Evolutionary conservation across 2,329 filamentous ascomycete genomes (phyloP), one percentile per base, ranked within the genome.

Genomic region (Pleoardoris graminearum): DNA sequence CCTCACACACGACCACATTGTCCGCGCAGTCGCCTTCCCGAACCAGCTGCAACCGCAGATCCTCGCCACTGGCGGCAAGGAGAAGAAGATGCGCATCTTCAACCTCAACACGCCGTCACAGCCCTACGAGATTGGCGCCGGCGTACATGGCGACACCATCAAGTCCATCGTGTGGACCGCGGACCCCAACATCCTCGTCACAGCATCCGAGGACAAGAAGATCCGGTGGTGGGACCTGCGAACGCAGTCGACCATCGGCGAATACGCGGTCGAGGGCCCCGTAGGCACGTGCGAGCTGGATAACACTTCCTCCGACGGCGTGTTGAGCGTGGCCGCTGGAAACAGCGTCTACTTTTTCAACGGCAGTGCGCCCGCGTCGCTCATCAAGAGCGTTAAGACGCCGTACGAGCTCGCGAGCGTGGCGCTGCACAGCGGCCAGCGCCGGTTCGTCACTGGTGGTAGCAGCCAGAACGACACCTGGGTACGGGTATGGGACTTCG

Each of bases 161-260:
- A 97, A 97, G 75, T 92, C 91, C 52, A 95, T 99, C 56, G 89
- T 96, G 55, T 99, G 94, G 94, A 90, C 91, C 47, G 84, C 85
- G 53, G 89, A 96, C 66, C 88, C 89, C 45, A 96, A 94, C 66
- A 85, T 93, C 58, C 80, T 99, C 51, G 89, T 96, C 45, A 99
- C 94, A 0, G 92, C 93, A 2, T 89, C 91, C 0, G 87, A 90
- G 59, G 93, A 97, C 70, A 95, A 94, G 71, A 91, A 88, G 41
- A 83, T 99, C 22, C 86, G 94, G 51, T 99, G 94, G 94, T 96
- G 94, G 79, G 91, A 99, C 72, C 78, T 97, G 42, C 86, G 90
- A 21, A 85, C 85, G 47, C 86, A 88, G 47, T 81, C 85, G 29
- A 86, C 90, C 21, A 85, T 96, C 54, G 85, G 89, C 38, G 86